These are phyloP conservation scores for Tephrocybe sp. DNA, from an alignment of 768 basidiomycete genomes.

Conservation along the genomic window DNA sequence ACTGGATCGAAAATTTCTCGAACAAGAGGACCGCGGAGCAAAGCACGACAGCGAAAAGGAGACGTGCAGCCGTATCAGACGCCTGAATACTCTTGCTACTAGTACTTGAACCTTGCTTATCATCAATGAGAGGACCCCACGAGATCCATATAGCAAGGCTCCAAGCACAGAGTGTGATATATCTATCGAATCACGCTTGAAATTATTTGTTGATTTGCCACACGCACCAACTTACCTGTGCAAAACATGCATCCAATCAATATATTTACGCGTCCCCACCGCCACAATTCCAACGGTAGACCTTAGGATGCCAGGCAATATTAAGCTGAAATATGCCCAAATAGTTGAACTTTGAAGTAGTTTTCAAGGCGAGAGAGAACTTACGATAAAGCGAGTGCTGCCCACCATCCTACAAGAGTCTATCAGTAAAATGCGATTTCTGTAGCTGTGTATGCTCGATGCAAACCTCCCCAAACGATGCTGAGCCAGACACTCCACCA, in stretches of 20 bases:
- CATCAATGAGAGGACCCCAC: constrained; percentile 66
- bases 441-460: background rate
- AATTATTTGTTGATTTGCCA: background rate
- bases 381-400: constrained; percentile 60
- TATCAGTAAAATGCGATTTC: background rate
- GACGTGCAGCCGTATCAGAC: constrained; percentile 54
- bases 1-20: constrained; percentile 86
- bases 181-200: constrained; percentile 27
- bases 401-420: constrained; percentile 67
- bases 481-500: constrained; percentile 89
- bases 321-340: constrained; percentile 30
- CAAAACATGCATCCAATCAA: constrained; percentile 73
- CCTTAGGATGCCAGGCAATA: constrained; percentile 52
- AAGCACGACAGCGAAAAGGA: constrained; percentile 72
- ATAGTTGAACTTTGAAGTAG: background rate
- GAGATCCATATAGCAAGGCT: constrained; percentile 63
- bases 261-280: constrained; percentile 67
- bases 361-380: constrained; percentile 17
- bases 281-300: constrained; percentile 73
- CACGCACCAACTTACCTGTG: constrained; percentile 39
- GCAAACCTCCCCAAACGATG: constrained; percentile 71
- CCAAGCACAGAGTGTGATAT: constrained; percentile 71
- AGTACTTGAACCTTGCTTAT: constrained; percentile 29
- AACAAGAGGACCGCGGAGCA: constrained; percentile 67
- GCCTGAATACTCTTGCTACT: constrained; percentile 32